Conservation (phyloP, 1,284 basidiomycete species). For the Phaffia rhodozyma region DNA sequence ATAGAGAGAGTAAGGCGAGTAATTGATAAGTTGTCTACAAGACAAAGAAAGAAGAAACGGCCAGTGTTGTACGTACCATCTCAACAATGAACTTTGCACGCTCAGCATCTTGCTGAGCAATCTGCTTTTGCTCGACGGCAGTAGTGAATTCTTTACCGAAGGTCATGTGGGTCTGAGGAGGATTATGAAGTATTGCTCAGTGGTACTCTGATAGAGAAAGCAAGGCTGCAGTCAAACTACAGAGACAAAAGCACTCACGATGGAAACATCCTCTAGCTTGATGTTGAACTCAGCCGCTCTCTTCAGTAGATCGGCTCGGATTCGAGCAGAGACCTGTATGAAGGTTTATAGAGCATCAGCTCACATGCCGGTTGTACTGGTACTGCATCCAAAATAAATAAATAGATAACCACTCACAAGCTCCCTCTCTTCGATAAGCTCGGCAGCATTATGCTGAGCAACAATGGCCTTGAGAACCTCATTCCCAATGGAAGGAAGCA, state of each 20-base stretch:
- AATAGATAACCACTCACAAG: slow-evolving; percentile 30
- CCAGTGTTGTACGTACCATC: slow-evolving; percentile 47
- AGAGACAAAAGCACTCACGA: slow-evolving; percentile 33
- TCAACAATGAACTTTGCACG: slow-evolving; percentile 98
- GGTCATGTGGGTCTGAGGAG: slow-evolving; percentile 41
- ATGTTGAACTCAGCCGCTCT: slow-evolving; percentile 95
- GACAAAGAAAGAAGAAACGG: slow-evolving; percentile 4
- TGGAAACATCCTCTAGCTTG: slow-evolving; percentile 91
- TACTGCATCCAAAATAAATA: not conserved
- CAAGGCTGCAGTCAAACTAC: not conserved
- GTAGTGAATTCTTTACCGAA: slow-evolving; percentile 47
- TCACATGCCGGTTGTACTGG: not conserved
- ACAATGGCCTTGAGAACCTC: slow-evolving; percentile 97
- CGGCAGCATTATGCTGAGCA: slow-evolving; percentile 96
- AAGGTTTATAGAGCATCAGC: not conserved
- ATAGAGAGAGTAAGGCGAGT: not conserved
- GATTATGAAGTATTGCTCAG: not conserved
- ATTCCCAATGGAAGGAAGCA: slow-evolving; percentile 86
- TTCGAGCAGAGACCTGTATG: slow-evolving; percentile 72
- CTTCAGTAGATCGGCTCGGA: slow-evolving; percentile 82
- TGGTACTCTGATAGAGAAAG: not conserved
- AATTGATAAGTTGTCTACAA: not conserved
- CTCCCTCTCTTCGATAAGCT: slow-evolving; percentile 62
- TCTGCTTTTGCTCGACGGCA: slow-evolving; percentile 86
- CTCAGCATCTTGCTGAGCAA: slow-evolving; percentile 66